A percentile compares a stretch with the other conserved stretches of the same genome.
These are phyloP conservation scores for Suillus lakei DNA, from an alignment of 768 basidiomycete species.

Conservation along the genomic window DNA sequence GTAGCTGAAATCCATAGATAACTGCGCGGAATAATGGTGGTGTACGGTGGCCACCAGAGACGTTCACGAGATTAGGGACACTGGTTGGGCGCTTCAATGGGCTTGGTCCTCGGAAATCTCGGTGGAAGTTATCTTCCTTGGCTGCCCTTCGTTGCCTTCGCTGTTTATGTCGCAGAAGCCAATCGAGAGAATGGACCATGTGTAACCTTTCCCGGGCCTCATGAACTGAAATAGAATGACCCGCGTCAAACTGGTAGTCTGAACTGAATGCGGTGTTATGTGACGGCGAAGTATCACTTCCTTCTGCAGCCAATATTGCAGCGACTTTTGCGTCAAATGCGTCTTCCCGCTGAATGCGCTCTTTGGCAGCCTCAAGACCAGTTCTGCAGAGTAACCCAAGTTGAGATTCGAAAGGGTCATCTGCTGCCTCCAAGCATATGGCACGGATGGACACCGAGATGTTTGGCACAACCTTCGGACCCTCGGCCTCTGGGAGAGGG, in stretches of 20 bases:
- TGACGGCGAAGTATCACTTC: conserved; percentile 36
- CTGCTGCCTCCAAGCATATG: conserved; percentile 77
- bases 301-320: conserved; percentile 56
- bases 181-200: conserved; percentile 72
- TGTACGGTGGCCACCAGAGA: conserved; percentile 36
- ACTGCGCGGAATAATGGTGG: conserved; percentile 77
- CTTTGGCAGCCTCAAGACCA: conserved; percentile 72
- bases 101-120: conserved; percentile 47
- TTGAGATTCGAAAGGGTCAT: conserved; percentile 82
- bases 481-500: conserved; percentile 70
- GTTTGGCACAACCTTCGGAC: conserved; percentile 71
- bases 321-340: conserved; percentile 81
- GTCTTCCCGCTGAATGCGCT: conserved; percentile 74
- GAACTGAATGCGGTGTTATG: conserved; percentile 40
- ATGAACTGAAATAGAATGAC: conserved; percentile 68
- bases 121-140: conserved; percentile 52
- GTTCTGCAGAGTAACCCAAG: conserved; percentile 76
- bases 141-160: conserved; percentile 48
- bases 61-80: conserved; percentile 50
- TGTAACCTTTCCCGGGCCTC: conserved; percentile 76
- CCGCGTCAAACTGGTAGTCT: conserved; percentile 66
- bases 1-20: conserved; percentile 62
- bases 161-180: conserved; percentile 64
- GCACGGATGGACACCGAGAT: conserved; percentile 61
- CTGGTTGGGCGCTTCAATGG: conserved; percentile 33